Percentiles rank a stretch among this genome's conserved stretches.
Evolutionary conservation across 768 basidiomycete species (phyloP).

Genomic region (Hemileccinum impolitum): DNA sequence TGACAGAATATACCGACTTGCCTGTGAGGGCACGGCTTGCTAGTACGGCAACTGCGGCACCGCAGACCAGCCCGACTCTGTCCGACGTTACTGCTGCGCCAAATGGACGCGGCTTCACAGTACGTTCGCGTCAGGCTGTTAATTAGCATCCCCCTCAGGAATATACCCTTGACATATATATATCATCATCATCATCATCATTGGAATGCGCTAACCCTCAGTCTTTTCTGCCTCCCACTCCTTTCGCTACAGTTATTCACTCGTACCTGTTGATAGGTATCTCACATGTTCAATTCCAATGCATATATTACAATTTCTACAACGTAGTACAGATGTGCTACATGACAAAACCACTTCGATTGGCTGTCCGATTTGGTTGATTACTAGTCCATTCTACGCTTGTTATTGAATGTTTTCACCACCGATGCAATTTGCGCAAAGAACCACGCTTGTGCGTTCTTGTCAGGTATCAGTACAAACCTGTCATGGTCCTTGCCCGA

Average conservation of each 20-base stretch:
- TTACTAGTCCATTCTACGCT: slow-evolving; percentile 61
- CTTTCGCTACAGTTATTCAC: slow-evolving; percentile 13
- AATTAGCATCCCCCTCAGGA: slow-evolving; percentile 19
- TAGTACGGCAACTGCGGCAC: slow-evolving; percentile 51
- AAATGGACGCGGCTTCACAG: slow-evolving; percentile 22
- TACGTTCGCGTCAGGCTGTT: slow-evolving; percentile 17
- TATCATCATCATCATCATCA: slow-evolving; percentile 20
- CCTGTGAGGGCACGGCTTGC: slow-evolving; percentile 52
- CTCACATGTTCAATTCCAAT: slow-evolving; percentile 22
- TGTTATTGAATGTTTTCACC: slow-evolving; percentile 73
- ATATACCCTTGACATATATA: slow-evolving; percentile 23
- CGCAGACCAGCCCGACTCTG: slow-evolving; percentile 37
- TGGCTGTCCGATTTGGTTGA: slow-evolving; percentile 15
- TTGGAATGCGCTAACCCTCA: slow-evolving; percentile 14
- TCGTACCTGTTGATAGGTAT: slow-evolving; percentile 26
- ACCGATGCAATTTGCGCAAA: slow-evolving; percentile 73
- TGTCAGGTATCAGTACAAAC: slow-evolving; percentile 75
- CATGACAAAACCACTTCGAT: slow-evolving; percentile 13
- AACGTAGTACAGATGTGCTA: slow-evolving; percentile 26
- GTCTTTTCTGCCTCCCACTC: slow-evolving; percentile 18
- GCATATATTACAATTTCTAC: slow-evolving; percentile 23
- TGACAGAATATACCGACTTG: slow-evolving; percentile 34
- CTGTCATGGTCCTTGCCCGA: slow-evolving; percentile 70
- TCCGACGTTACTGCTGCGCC: slow-evolving; percentile 39
- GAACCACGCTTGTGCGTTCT: slow-evolving; percentile 74